These are phyloP conservation scores for Gelatoporia subvermispora DNA, from an alignment of 768 basidiomycete species.

Conservation along the genomic window DNA sequence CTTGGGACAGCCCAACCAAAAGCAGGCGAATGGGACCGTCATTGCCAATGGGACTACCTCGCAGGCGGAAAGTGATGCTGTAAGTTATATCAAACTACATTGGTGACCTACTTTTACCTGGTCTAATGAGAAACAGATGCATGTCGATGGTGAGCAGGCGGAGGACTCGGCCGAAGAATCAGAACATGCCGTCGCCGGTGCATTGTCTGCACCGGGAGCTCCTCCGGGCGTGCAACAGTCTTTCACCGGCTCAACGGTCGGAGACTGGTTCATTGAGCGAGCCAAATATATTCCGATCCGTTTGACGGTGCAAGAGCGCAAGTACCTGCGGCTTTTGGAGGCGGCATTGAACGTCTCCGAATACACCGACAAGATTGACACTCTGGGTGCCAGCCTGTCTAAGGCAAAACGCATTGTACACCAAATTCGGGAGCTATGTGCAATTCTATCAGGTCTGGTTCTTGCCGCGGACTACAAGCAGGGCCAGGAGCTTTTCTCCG, in stretches of 20 bases:
- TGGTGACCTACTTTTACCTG: neutral
- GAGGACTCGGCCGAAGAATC: conserved; percentile 32
- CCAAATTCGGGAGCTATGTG: conserved; percentile 83
- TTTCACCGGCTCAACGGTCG: conserved; percentile 53
- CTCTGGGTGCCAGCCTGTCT: conserved; percentile 67
- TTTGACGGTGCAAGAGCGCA: conserved; percentile 69
- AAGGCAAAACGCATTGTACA: conserved; percentile 86
- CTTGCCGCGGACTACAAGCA: conserved; percentile 83
- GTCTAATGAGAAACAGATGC: conserved; percentile 26
- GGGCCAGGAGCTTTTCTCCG: conserved; percentile 81
- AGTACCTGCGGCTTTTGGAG: conserved; percentile 79
- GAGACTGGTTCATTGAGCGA: conserved; percentile 84
- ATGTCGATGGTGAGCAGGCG: conserved; percentile 32
- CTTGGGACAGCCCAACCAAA: conserved; percentile 7
- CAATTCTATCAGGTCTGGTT: conserved; percentile 80
- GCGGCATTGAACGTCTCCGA: conserved; percentile 82
- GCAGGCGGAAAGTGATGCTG: conserved; percentile 24
- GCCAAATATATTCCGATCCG: conserved; percentile 79
- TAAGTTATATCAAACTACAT: conserved; percentile 20
- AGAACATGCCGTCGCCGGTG: conserved; percentile 19
- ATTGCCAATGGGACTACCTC: conserved; percentile 17
- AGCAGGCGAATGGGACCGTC: conserved; percentile 19
- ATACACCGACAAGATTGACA: conserved; percentile 89
- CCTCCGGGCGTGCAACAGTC: conserved; percentile 43
- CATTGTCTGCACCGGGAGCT: conserved; percentile 34